Evolutionary conservation across 2,329 filamentous ascomycete genomes (phyloP).

Genomic region (Beauveria sp.): DNA sequence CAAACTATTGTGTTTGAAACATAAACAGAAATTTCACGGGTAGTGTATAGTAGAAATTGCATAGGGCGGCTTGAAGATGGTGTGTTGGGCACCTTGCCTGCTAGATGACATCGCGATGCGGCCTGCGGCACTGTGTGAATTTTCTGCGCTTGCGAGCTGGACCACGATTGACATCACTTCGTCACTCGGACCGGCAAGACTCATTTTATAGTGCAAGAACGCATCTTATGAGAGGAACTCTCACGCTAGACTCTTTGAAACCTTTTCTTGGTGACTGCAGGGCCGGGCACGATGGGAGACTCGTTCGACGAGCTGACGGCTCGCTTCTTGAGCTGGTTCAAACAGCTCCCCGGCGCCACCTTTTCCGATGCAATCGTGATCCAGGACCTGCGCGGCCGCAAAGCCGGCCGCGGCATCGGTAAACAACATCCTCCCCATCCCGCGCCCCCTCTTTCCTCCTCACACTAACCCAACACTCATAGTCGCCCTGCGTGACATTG

Average conservation of each 20-base stretch:
- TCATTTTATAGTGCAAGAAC: not conserved
- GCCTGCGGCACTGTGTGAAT: conserved; percentile 6
- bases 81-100: too few species aligned
- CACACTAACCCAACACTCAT: not conserved
- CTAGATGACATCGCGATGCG: not conserved
- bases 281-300: conserved; percentile 21
- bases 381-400: conserved; percentile 40
- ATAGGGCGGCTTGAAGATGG: too few species aligned
- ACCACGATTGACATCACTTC: not conserved
- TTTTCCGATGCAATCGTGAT: conserved; percentile 47
- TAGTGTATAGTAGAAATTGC: too few species aligned
- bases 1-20: too few species aligned
- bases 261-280: not conserved
- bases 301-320: conserved; percentile 40
- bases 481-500: conserved; percentile 67
- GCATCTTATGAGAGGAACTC: not conserved
- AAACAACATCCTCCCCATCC: conserved; percentile 17
- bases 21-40: too few species aligned
- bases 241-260: not conserved
- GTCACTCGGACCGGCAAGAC: not conserved
- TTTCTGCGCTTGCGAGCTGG: not conserved
- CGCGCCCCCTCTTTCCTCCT: too few species aligned
- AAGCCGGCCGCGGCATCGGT: conserved; percentile 51
- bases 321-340: conserved; percentile 48
- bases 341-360: conserved; percentile 39